Evolutionary conservation across 2,329 filamentous ascomycete genomes (phyloP), one percentile per base, ranked within the genome.

Genomic region (Xylariaceae sp.): DNA sequence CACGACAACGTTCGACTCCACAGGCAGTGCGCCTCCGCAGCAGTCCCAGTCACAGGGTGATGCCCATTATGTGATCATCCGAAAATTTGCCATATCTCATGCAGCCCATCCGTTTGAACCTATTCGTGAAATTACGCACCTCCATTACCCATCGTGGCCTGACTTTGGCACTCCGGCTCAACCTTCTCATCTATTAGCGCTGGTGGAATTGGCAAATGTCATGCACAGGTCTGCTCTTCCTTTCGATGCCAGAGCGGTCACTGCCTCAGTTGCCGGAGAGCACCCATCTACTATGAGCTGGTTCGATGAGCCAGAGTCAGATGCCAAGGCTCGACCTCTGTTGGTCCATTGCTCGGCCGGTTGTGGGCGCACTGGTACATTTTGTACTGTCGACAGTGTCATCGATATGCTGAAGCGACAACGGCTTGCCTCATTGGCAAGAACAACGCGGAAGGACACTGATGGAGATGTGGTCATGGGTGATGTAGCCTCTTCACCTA

Each of bases 351-450:
- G 95, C 76, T 96, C 92, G 51, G 95, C 95, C 3, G 95, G 95
- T 0, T 99, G 95, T 75, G 95, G 95, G 0, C 89, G 95, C 12
- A 99, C 95, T 0, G 95, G 95, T 3, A 94, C 95, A 0, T 99
- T 98, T 71, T 98, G 95, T 73, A 96, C 95, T 0, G 92, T 98
- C 14, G 95, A 98, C 72, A 94, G 89, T 34, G 95, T 98, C 7
- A 88, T 98, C 54, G 93, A 97, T 74, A 96, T 97, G 90, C 78
- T 99, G 58, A 96, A 96, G 77, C 87, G 91, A n/a, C 92, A 96
- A 74, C 83, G 79, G 28, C 73, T 78, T 48, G 72, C 72, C 7
- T 74, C 63, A 33, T 31, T 69, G 19, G 64, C 53, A 31, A 57
- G 62, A 4, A 61, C 58, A 4, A 54, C 61, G 7, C 63, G 64